phyloP scores from a whole-genome alignment of 2,329 filamentous ascomycete genomes.

The Ophiognomonia clavigignenti-juglandacearum region DNA sequence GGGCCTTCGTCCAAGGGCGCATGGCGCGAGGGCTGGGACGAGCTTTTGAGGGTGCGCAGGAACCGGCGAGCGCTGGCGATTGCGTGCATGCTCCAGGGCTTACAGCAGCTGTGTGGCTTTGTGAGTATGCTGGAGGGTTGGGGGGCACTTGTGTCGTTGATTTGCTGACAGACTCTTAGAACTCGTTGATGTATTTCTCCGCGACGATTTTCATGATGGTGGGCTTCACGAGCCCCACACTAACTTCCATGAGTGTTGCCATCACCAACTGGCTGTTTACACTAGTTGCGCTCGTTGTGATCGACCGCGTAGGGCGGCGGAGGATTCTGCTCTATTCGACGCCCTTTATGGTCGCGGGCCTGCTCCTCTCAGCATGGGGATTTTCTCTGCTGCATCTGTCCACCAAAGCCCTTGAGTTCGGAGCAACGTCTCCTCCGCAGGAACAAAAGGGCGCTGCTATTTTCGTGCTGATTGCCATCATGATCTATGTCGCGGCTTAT shows the following conservation, averaged over 20 bases:
- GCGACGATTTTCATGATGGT: slow-evolving; percentile 76
- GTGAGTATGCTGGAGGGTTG: slow-evolving; percentile 35
- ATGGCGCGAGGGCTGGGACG: slow-evolving; percentile 44
- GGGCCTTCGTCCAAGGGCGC: slow-evolving; percentile 22
- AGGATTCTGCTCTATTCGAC: slow-evolving; percentile 78
- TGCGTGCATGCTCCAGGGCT: slow-evolving; percentile 78
- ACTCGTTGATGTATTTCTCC: slow-evolving; percentile 90
- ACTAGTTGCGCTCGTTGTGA: slow-evolving; percentile 66
- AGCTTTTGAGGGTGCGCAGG: slow-evolving; percentile 52
- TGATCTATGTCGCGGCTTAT: slow-evolving; percentile 80
- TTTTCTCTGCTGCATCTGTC: slow-evolving; percentile 61
- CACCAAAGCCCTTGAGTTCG: slow-evolving; percentile 16
- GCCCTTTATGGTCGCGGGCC: slow-evolving; percentile 74
- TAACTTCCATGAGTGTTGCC: slow-evolving; percentile 73
- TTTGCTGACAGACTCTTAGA: slow-evolving; percentile 38
- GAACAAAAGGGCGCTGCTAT: slow-evolving; percentile 33
- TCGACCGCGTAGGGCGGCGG: slow-evolving; percentile 75
- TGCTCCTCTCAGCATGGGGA: slow-evolving; percentile 65
- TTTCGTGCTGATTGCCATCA: slow-evolving; percentile 68
- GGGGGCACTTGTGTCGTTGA: background rate
- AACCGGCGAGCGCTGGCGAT: slow-evolving; percentile 75
- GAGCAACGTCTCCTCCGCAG: slow-evolving; percentile 18
- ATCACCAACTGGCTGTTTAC: slow-evolving; percentile 81
- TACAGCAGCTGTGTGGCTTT: slow-evolving; percentile 87
- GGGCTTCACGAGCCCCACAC: slow-evolving; percentile 71